Evolutionary conservation across 2,329 filamentous ascomycete species (phyloP), one percentile per base, ranked within the genome.

Genomic region (Aspergillus novofumigatus): DNA sequence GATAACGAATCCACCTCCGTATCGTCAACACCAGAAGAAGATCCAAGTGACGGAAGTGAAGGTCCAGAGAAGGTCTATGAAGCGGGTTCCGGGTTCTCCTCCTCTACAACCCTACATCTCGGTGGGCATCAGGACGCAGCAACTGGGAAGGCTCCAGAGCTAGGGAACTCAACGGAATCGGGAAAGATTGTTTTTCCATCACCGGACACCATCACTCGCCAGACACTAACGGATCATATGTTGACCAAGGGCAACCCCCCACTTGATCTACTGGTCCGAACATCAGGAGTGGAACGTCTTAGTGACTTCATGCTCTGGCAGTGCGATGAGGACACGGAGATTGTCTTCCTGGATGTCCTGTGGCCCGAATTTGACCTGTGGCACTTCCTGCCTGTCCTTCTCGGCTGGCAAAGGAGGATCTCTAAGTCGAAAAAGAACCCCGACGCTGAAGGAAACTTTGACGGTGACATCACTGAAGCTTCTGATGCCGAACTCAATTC

Each of bases 281-380:
- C 94, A 4, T 97, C 92, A 61, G 93, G 92, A 28, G 94, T 99
- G 14, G 89, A 92, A 73, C 84, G 94, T 51, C 79, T 99, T 58
- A 97, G 92, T 70, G 94, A 99, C 72, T 99, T 97, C 68, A 94
- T 99, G 92, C 86, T 99, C 35, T 99, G 94, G 94, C 94, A 99
- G 75, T 94, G 91, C 67, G 92, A 97, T 70, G 86, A 96, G 69
- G 82, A 93, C 62, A 97, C 94, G 0, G 89, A 96, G 59, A 89
- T 99, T 62, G 91, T 95, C 58, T 99, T 97, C 71, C 77, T 97
- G 56, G 85, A 96, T 67, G 94, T 91, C 62, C 80, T 96, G 60
- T 99, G 94, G 94, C 94, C 94, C 1, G 91, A 97, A 61, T 97
- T 99, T 67, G 92, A 96, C 70, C 81, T 99, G 4, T 93, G 92